A percentile compares a stretch with the other conserved stretches of the same genome.
These are phyloP conservation scores for Aspergillus homomorphus DNA, from an alignment of 495 filamentous ascomycete genomes.

Conservation along the genomic window DNA sequence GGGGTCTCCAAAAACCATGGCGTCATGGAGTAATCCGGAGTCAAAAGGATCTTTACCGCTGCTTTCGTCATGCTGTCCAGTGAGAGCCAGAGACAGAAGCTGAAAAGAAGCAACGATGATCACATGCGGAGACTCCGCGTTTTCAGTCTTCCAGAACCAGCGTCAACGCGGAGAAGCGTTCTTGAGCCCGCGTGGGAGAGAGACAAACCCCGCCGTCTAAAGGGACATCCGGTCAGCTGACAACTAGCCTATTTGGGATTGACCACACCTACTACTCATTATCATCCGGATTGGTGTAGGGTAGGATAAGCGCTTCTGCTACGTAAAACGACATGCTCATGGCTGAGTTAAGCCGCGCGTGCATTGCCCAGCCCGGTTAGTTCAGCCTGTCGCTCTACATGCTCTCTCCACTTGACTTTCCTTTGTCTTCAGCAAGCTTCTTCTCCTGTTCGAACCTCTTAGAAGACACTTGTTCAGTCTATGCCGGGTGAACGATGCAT, in stretches of 20 bases:
- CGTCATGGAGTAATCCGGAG: not conserved
- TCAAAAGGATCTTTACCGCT: not conserved
- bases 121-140: constrained; percentile 5
- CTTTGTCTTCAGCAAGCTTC: not conserved
- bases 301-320: not conserved
- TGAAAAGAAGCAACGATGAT: not conserved
- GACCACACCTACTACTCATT: not conserved
- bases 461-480: too few species aligned
- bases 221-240: constrained; percentile 5
- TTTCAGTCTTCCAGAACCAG: constrained; percentile 1
- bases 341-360: not conserved
- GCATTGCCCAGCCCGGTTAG: not conserved
- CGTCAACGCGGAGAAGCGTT: constrained; percentile 4
- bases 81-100: not conserved
- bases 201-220: not conserved
- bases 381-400: too few species aligned
- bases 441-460: not conserved
- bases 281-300: not conserved
- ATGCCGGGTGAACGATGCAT: too few species aligned
- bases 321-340: not conserved
- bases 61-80: not conserved
- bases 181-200: not conserved
- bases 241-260: not conserved
- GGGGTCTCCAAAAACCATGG: not conserved
- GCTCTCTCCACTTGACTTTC: not conserved